Evolutionary conservation across 2,329 filamentous ascomycete genomes (phyloP).

Genomic region (Cladophialophora carrionii): DNA sequence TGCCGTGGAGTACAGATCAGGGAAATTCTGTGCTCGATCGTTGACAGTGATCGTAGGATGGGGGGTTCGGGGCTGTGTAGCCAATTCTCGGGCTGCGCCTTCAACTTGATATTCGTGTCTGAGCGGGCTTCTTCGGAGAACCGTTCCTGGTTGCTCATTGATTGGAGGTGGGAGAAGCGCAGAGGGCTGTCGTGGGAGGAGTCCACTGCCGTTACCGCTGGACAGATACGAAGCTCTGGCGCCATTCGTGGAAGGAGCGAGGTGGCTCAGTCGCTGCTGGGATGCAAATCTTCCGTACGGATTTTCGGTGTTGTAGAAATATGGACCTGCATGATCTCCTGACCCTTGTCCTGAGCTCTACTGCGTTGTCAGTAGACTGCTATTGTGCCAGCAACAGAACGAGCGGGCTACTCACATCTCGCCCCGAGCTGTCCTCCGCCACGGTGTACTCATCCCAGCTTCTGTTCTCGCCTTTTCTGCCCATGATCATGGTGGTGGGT

Average conservation of each 20-base stretch:
- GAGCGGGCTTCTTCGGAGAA: constrained; percentile 11
- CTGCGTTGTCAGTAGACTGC: neutral
- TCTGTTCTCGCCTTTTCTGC: constrained; percentile 13
- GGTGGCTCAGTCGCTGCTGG: constrained; percentile 18
- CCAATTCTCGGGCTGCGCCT: neutral
- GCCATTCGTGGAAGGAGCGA: constrained; percentile 13
- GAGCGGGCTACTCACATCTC: neutral
- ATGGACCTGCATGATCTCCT: constrained; percentile 10
- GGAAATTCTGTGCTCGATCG: constrained; percentile 11
- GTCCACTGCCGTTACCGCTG: constrained; percentile 10
- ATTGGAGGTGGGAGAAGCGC: constrained; percentile 24
- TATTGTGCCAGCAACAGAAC: neutral
- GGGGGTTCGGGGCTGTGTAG: neutral
- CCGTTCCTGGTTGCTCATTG: constrained; percentile 6
- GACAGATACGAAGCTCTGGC: constrained; percentile 23
- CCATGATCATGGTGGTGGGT: constrained; percentile 22
- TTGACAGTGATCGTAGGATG: constrained; percentile 24
- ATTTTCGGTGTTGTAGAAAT: constrained; percentile 23
- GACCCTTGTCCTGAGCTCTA: constrained; percentile 11
- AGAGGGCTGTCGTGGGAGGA: constrained; percentile 20
- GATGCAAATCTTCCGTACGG: constrained; percentile 18
- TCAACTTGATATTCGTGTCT: constrained; percentile 15
- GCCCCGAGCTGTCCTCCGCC: constrained; percentile 12
- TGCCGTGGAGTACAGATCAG: neutral
- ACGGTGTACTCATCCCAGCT: constrained; percentile 27